Percentiles rank a stretch among this genome's conserved stretches.
Evolutionary conservation across 805 yeast genomes (phyloP).

Genomic region (Helenozyma baotianmanensis): DNA sequence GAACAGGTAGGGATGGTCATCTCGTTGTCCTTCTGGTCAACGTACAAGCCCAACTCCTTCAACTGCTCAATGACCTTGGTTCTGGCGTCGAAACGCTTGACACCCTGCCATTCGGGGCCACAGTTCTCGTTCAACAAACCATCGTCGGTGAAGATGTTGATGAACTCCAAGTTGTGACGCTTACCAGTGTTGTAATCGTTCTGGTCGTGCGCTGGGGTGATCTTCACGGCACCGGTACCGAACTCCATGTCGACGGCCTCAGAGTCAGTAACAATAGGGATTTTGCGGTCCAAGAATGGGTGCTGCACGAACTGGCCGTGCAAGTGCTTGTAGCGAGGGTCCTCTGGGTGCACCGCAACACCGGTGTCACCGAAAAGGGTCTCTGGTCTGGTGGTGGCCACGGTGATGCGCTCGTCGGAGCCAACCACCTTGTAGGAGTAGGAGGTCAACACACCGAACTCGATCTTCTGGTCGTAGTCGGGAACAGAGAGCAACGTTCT

Average conservation of each 20-base stretch:
- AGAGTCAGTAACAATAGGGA: conserved; percentile 85
- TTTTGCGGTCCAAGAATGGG: conserved; percentile 78
- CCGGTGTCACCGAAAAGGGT: conserved; percentile 97
- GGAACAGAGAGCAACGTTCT: conserved; percentile 81
- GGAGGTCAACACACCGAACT: conserved; percentile 95
- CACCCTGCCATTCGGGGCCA: conserved; percentile 82
- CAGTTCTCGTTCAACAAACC: conserved; percentile 88
- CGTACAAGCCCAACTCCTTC: conserved; percentile 65
- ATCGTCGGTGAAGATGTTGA: conserved; percentile 88
- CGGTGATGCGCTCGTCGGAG: conserved; percentile 80
- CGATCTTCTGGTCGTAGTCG: conserved; percentile 83
- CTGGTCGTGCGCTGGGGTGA: conserved; percentile 97
- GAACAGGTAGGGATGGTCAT: conserved; percentile 94
- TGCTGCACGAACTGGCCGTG: conserved; percentile 91
- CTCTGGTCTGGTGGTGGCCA: conserved; percentile 99
- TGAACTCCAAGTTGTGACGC: conserved; percentile 82
- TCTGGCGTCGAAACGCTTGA: conserved; percentile 95
- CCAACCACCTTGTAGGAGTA: conserved; percentile 86
- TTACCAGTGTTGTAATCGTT: conserved; percentile 97
- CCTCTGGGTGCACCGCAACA: conserved; percentile 96
- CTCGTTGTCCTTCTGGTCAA: conserved; percentile 89
- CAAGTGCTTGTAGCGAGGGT: conserved; percentile 84
- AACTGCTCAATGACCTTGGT: conserved; percentile 73
- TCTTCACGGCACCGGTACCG: conserved; percentile 99
- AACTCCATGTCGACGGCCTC: conserved; percentile 99